Conservation (phyloP, 768 basidiomycete species). For the Cystobasidium tubakii region DNA sequence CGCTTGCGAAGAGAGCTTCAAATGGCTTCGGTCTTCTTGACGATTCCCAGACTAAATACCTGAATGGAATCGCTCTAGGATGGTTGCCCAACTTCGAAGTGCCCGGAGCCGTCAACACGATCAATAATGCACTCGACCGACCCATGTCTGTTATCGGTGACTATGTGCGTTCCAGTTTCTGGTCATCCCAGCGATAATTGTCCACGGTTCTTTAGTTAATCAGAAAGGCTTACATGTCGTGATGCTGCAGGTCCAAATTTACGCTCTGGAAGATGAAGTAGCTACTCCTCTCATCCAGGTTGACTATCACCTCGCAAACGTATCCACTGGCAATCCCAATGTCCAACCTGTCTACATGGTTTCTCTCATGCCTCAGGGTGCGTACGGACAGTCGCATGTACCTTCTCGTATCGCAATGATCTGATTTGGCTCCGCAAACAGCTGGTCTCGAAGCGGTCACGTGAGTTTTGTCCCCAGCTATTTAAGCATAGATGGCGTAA, state of each 20-base stretch:
- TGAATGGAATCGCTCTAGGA: not conserved
- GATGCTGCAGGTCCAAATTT: not conserved
- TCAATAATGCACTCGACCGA: not conserved
- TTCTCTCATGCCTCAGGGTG: slow-evolving; percentile 6
- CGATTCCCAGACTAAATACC: not conserved
- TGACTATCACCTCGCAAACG: slow-evolving; percentile 7
- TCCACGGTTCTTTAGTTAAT: too few relatives aligned
- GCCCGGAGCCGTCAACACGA: not conserved
- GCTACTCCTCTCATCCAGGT: not conserved
- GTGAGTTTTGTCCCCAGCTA: not conserved
- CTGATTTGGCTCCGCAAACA: not conserved
- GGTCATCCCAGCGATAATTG: too few relatives aligned
- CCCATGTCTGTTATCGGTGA: slow-evolving; percentile 14
- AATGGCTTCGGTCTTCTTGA: slow-evolving; percentile 6
- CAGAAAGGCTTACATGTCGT: not conserved
- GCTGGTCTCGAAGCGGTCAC: slow-evolving; percentile 3
- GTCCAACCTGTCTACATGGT: slow-evolving; percentile 10
- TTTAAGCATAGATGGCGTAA: too few relatives aligned
- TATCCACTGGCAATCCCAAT: slow-evolving; percentile 5
- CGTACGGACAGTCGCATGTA: too few relatives aligned
- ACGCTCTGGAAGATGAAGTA: slow-evolving; percentile 5
- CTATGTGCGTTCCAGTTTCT: not conserved
- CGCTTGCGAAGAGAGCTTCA: not conserved
- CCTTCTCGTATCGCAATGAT: too few relatives aligned
- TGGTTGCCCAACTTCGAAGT: slow-evolving; percentile 6